Base-by-base conservation (phyloP, 1,139 yeast species). In the Taiozyma sp. region DNA sequence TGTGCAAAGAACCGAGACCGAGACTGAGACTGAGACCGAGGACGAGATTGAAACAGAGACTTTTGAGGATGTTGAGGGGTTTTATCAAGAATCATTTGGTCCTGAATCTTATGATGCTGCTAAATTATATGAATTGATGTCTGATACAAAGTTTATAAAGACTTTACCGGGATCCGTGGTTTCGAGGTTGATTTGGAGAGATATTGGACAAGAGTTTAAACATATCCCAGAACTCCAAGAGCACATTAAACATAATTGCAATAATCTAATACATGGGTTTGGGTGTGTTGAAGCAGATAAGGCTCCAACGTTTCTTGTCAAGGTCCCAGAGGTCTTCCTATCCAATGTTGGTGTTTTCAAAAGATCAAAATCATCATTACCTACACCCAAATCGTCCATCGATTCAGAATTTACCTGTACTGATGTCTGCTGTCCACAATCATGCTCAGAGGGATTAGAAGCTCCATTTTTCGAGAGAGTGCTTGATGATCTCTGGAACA, bases 31-130 rank as follows among this genome's bases (percentile, higher is more conserved):
- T 19, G 19, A 19, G 19, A 19, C 19, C 19, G 19, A 19, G 19
- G 19, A 19, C 19, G 19, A 19, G 19, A 19, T 24, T 4, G 27
- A 24, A 24, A 8, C 6, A 6, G 27, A 24, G 8, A 24, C 7
- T 6, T 24, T 16, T 22, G 51, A 48, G 16, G 52, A 48, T 43
- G 38, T 38, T 12, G 45, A 42, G 9, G 4, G 8, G 6, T 43
- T 48, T 16, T 9, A 43, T 6, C 23, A 30, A 29, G 52, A 50
- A 8, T 44, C 48, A 28, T 45, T 48, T 38, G 28, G 45, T 34
- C 23, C 8, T 29, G n/a, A 13, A 45, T 19, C 27, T 5, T 24
- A 22, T 23, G n/a, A 12, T 7, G 10, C 2, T 41, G 24, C 46
- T 40, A 13, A 46, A 44, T 2, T 42, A 44, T 2, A 23, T 23